These are phyloP conservation scores for Entomortierella lignicola DNA, from an alignment of 192 early-diverging fungal species.

Conservation along the genomic window DNA sequence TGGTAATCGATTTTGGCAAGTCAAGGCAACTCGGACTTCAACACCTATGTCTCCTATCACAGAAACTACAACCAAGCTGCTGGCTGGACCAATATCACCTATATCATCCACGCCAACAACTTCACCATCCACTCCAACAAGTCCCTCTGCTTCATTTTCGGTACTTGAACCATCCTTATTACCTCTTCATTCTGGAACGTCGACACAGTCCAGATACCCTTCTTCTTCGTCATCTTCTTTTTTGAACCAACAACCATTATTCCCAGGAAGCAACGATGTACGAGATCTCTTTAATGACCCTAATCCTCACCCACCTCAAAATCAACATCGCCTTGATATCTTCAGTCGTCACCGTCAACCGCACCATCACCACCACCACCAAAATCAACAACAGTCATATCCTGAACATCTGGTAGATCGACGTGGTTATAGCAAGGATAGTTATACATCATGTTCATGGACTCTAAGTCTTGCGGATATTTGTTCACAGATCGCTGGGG, in stretches of 20 bases:
- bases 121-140: background rate
- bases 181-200: background rate
- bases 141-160: background rate
- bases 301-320: background rate
- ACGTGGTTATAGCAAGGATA: conserved; percentile 36
- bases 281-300: background rate
- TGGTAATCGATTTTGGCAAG: conserved; percentile 51
- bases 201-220: background rate
- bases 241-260: background rate
- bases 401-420: conserved; percentile 29
- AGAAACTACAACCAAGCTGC: conserved; percentile 3
- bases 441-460: conserved; percentile 47
- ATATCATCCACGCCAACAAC: background rate
- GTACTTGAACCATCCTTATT: background rate
- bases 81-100: background rate
- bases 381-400: conserved; percentile 7
- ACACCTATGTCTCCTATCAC: conserved; percentile 4
- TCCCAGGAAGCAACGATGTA: background rate
- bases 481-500: conserved; percentile 41
- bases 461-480: conserved; percentile 40
- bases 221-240: background rate
- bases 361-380: background rate
- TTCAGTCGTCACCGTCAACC: background rate
- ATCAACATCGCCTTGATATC: background rate
- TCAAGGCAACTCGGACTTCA: conserved; percentile 15